phyloP scores from a whole-genome alignment of 371 early-diverging fungal species.

The Lichtheimia ramosa region DNA sequence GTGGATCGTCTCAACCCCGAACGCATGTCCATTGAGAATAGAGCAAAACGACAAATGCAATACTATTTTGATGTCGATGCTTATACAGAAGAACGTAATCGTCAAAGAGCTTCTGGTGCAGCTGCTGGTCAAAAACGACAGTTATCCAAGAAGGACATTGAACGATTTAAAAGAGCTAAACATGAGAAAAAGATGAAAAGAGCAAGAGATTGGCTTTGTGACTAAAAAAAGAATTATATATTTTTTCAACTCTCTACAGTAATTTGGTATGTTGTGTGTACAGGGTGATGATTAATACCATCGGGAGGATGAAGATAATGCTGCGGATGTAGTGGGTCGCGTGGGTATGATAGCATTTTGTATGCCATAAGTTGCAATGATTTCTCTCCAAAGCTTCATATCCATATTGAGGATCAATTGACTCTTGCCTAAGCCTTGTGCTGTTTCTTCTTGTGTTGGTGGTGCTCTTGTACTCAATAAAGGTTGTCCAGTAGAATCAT shows the following conservation, averaged over 20 bases:
- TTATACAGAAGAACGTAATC: slow-evolving; percentile 39
- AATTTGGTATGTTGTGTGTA: background rate
- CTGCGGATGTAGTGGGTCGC: slow-evolving; percentile 26
- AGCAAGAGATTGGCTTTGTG: slow-evolving; percentile 40
- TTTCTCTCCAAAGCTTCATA: slow-evolving; percentile 66
- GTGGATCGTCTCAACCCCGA: slow-evolving; percentile 39
- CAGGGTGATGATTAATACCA: slow-evolving; percentile 34
- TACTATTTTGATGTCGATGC: slow-evolving; percentile 51
- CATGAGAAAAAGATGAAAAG: slow-evolving; percentile 45
- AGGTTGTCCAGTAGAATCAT: slow-evolving; percentile 72
- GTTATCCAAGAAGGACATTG: slow-evolving; percentile 39
- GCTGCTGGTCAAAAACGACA: slow-evolving; percentile 12
- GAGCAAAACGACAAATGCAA: slow-evolving; percentile 48
- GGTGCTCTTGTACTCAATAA: slow-evolving; percentile 55
- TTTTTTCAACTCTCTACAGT: too few species aligned
- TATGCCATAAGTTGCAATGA: slow-evolving; percentile 71
- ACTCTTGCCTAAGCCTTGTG: slow-evolving; percentile 67
- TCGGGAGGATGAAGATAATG: slow-evolving; percentile 25
- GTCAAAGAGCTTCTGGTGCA: slow-evolving; percentile 11
- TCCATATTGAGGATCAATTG: slow-evolving; percentile 84
- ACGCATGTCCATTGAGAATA: slow-evolving; percentile 31
- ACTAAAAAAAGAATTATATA: slow-evolving; percentile 12
- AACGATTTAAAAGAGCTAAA: slow-evolving; percentile 41
- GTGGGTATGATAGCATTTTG: slow-evolving; percentile 63
- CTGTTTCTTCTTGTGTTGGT: slow-evolving; percentile 65